These are phyloP conservation scores for Boletus rufocinnamomeus DNA, from an alignment of 768 basidiomycete genomes.

Conservation along the genomic window DNA sequence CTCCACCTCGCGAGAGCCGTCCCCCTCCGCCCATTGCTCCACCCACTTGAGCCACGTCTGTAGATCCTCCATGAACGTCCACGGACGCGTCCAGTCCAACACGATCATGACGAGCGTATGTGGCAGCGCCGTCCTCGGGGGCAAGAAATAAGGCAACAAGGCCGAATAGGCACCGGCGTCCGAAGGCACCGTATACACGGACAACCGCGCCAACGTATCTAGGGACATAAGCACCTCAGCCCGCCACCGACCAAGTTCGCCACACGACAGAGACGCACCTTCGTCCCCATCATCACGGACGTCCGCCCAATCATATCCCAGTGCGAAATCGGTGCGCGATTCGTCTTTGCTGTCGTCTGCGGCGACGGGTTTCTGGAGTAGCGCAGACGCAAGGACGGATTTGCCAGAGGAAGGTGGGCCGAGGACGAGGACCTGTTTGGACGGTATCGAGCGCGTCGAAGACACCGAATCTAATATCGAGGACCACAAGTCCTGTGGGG, in stretches of 20 bases:
- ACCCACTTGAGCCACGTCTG: slow-evolving; percentile 86
- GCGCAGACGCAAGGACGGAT: slow-evolving; percentile 67
- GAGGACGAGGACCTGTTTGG: slow-evolving; percentile 85
- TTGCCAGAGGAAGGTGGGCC: slow-evolving; percentile 82
- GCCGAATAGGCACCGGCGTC: slow-evolving; percentile 68
- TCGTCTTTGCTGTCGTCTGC: slow-evolving; percentile 59
- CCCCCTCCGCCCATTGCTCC: slow-evolving; percentile 75
- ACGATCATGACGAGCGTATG: slow-evolving; percentile 82
- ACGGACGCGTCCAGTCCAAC: slow-evolving; percentile 95
- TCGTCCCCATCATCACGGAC: slow-evolving; percentile 92
- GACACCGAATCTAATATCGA: slow-evolving; percentile 90
- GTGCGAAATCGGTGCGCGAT: slow-evolving; percentile 70
- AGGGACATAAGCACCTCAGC: slow-evolving; percentile 1
- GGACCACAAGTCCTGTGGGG: slow-evolving; percentile 86
- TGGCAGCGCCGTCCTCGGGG: slow-evolving; percentile 63
- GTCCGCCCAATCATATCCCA: slow-evolving; percentile 93
- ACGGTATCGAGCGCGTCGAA: slow-evolving; percentile 74
- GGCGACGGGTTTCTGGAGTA: slow-evolving; percentile 64
- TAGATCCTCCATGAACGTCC: slow-evolving; percentile 86
- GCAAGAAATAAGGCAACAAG: slow-evolving; percentile 77
- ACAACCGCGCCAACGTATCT: slow-evolving; percentile 90
- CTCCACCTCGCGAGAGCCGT: slow-evolving; percentile 66
- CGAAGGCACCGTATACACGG: slow-evolving; percentile 89
- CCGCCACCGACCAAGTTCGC: background rate
- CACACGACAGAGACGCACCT: slow-evolving; percentile 53